Percentiles rank a stretch among this genome's conserved stretches.
Conservation (phyloP, 176 grass and related monocot genomes). For the Stipa capillata region DNA sequence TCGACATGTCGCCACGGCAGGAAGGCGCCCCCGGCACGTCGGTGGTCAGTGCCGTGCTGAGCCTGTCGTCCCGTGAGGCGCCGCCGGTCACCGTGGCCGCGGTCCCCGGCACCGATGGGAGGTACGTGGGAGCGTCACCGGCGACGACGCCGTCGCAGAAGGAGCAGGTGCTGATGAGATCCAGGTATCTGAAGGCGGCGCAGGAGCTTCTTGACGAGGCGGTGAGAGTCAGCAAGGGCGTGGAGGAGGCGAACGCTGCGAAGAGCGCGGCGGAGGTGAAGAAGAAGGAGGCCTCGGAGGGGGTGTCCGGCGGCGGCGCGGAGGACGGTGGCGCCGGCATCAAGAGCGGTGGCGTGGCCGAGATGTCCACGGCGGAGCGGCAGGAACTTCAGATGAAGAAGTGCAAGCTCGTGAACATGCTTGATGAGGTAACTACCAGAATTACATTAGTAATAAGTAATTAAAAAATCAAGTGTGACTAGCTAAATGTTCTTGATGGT, state of each 20-base stretch:
- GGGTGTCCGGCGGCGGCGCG: slow-evolving; percentile 21
- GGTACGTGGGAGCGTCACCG: slow-evolving; percentile 7
- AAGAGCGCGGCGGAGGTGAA: slow-evolving; percentile 20
- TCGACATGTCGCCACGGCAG: slow-evolving; percentile 37
- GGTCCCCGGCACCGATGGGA: slow-evolving; percentile 30
- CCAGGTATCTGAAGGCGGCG: slow-evolving; percentile 82
- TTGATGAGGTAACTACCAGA: slow-evolving; percentile 86
- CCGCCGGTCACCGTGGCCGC: slow-evolving; percentile 43
- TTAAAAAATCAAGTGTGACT: no score
- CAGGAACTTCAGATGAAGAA: slow-evolving; percentile 99
- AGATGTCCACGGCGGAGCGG: slow-evolving; percentile 82
- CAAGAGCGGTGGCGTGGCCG: slow-evolving; percentile 8
- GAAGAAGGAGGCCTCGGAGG: slow-evolving; percentile 50
- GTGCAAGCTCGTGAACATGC: slow-evolving; percentile 95
- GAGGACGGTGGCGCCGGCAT: slow-evolving; percentile 16
- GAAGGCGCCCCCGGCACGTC: neutral
- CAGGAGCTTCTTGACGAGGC: slow-evolving; percentile 91
- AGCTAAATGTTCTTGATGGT: no score
- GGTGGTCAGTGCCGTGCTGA: slow-evolving; percentile 58
- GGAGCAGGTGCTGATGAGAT: slow-evolving; percentile 68
- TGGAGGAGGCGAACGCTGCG: slow-evolving; percentile 19
- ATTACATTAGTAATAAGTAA: neutral
- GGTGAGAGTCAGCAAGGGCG: slow-evolving; percentile 74
- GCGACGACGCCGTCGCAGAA: slow-evolving; percentile 13
- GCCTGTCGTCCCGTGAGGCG: slow-evolving; percentile 73